These are phyloP conservation scores for Termitomyces sp. DNA, from an alignment of 768 basidiomycete species.

Conservation along the genomic window DNA sequence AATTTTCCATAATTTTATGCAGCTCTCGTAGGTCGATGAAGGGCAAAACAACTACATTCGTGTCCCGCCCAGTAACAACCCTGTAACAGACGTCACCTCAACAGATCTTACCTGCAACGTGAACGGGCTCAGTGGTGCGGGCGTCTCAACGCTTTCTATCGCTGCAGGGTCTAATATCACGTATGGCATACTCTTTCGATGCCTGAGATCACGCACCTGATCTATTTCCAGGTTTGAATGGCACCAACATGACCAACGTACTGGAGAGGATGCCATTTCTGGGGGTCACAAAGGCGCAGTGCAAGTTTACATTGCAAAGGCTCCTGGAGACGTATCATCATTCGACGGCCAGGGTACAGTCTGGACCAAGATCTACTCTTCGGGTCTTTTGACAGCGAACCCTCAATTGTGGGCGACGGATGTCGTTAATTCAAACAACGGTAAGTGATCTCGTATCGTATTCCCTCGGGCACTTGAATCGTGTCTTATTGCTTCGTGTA, in stretches of 20 bases:
- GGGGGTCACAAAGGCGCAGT: constrained; percentile 46
- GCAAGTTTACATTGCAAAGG: constrained; percentile 46
- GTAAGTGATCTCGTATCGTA: constrained; percentile 13
- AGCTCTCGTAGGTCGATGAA: constrained; percentile 31
- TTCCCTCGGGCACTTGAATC: background rate
- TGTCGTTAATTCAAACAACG: constrained; percentile 39
- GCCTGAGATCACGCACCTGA: background rate
- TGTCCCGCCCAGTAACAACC: constrained; percentile 47
- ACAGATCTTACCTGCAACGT: constrained; percentile 50
- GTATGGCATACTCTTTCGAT: constrained; percentile 13
- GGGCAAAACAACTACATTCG: constrained; percentile 41
- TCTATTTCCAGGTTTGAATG: constrained; percentile 37
- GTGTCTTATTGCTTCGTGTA: background rate
- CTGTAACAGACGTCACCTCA: constrained; percentile 49
- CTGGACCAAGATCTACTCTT: constrained; percentile 51
- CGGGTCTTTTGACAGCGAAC: constrained; percentile 35
- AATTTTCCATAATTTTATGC: background rate
- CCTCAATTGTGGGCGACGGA: constrained; percentile 39
- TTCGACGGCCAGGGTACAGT: constrained; percentile 45
- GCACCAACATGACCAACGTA: constrained; percentile 50
- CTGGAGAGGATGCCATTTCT: constrained; percentile 46
- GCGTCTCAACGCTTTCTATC: constrained; percentile 33
- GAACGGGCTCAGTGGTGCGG: constrained; percentile 33
- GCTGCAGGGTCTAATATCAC: constrained; percentile 38
- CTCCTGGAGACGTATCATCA: constrained; percentile 34